These are phyloP conservation scores for Stellera chamaejasme DNA, from an alignment of 345 rosid species.

Conservation along the genomic window DNA sequence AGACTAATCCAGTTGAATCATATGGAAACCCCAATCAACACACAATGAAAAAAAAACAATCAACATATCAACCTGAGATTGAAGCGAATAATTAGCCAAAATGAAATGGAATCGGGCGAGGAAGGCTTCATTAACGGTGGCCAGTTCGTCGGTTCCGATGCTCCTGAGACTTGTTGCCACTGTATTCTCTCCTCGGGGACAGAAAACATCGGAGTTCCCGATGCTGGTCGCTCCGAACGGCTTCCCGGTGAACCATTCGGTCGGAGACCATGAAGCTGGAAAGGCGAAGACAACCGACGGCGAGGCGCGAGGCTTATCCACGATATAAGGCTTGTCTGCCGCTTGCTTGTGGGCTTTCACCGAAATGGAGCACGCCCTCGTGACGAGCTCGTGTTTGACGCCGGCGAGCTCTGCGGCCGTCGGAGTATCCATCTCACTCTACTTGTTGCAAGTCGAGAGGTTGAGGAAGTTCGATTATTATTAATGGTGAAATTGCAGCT, in stretches of 20 bases:
- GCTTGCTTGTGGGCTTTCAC: conserved; percentile 23
- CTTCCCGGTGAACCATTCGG: conserved; percentile 25
- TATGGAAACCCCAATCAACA: background rate
- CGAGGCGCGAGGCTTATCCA: conserved; percentile 11
- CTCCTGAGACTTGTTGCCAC: conserved; percentile 39
- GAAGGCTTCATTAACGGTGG: conserved; percentile 60
- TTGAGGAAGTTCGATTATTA: no score
- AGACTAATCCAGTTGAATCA: background rate
- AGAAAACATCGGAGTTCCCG: conserved; percentile 28
- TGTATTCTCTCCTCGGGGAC: conserved; percentile 1
- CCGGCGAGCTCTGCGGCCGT: conserved; percentile 16
- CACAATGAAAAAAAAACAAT: background rate
- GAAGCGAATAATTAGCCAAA: conserved; percentile 17
- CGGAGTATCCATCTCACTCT: conserved; percentile 17
- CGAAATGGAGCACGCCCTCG: conserved; percentile 32
- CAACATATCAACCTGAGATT: conserved; percentile 23
- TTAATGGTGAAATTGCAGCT: no score
- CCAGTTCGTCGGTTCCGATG: conserved; percentile 38
- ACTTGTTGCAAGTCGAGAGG: conserved; percentile 6
- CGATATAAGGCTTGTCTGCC: conserved; percentile 17
- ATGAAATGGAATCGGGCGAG: conserved; percentile 22
- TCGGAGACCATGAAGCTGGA: conserved; percentile 34
- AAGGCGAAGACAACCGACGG: conserved; percentile 37
- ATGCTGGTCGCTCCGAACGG: conserved; percentile 52
- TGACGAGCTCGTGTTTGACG: conserved; percentile 29